These are phyloP conservation scores for Olyra latifolia DNA, from an alignment of 176 grass and related monocot species.

Conservation along the genomic window DNA sequence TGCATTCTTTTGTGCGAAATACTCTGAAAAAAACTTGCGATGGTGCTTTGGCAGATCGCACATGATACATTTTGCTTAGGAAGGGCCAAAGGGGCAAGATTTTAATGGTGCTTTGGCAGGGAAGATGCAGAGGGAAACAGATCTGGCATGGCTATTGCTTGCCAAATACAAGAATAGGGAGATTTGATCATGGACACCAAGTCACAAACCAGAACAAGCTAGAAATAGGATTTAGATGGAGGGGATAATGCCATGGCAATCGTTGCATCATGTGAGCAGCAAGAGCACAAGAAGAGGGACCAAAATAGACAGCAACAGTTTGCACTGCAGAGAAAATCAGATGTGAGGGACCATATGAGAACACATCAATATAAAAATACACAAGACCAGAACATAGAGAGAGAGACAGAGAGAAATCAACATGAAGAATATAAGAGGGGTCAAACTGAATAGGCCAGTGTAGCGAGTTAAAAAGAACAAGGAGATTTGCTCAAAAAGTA, in stretches of 20 bases:
- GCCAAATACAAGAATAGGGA: not conserved
- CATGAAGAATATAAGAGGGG: not conserved
- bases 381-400: not conserved
- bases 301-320: conserved; percentile 42
- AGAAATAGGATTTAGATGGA: conserved; percentile 22
- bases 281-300: conserved; percentile 23
- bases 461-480: too few species aligned
- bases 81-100: conserved; percentile 1
- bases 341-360: conserved; percentile 33
- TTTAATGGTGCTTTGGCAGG: not conserved
- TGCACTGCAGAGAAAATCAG: conserved; percentile 53
- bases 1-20: too few species aligned
- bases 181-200: conserved; percentile 31
- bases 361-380: conserved; percentile 7
- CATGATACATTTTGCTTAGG: conserved; percentile 21
- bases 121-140: conserved; percentile 21
- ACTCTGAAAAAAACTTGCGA: too few species aligned
- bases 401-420: not conserved
- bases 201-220: conserved; percentile 43
- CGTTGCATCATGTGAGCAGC: not conserved
- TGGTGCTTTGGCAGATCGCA: too few species aligned
- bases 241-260: conserved; percentile 8
- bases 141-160: conserved; percentile 28
- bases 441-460: not conserved
- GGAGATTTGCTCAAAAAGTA: not conserved